Percentiles rank a stretch among this genome's conserved stretches.
These are phyloP conservation scores for Apophysomyces ossiformis DNA, from an alignment of 371 early-diverging fungal genomes.

Conservation along the genomic window DNA sequence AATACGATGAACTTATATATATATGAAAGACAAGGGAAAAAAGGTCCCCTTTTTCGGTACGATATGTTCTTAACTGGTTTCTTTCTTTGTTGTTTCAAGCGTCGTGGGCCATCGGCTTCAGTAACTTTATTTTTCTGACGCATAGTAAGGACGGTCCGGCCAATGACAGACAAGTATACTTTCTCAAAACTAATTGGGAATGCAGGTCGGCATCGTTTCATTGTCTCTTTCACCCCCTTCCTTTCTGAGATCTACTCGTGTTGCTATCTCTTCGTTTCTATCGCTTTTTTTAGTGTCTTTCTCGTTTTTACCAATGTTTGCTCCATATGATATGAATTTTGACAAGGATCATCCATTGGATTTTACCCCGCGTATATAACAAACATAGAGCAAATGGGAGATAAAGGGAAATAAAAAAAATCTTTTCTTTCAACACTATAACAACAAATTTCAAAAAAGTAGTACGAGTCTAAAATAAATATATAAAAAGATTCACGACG, in stretches of 20 bases:
- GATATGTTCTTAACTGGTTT: not conserved
- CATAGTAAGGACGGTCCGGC: not conserved
- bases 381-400: not conserved
- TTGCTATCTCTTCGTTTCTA: not conserved
- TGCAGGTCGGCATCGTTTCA: slow-evolving; percentile 1
- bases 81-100: slow-evolving; percentile 3
- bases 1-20: too few relatives aligned
- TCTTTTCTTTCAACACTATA: not conserved
- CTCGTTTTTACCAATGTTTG: not conserved
- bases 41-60: not conserved
- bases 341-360: not conserved
- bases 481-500: not conserved
- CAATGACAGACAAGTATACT: not conserved
- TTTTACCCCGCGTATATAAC: not conserved
- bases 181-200: not conserved
- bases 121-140: not conserved
- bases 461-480: not conserved
- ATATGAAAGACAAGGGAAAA: not conserved
- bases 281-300: not conserved
- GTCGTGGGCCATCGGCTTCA: not conserved
- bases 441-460: not conserved
- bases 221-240: not conserved
- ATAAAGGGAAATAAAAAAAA: not conserved
- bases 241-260: not conserved
- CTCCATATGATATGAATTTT: not conserved